These are phyloP conservation scores for Thalassiosira pacifica DNA, from an alignment of 352 stramenopile genomes.

Conservation along the genomic window DNA sequence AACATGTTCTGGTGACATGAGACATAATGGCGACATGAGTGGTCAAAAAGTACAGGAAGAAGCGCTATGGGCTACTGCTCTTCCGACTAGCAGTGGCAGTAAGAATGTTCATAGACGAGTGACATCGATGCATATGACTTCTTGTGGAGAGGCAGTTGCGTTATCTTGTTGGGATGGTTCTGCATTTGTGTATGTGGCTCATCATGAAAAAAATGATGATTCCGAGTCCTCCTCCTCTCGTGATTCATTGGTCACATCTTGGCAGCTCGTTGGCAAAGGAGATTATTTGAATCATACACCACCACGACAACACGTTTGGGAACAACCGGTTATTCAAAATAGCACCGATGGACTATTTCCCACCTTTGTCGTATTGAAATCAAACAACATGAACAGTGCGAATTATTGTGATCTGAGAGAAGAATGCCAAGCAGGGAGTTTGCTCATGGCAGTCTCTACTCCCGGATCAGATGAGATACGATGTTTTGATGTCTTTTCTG, in stretches of 20 bases:
- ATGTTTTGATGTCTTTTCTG: slow-evolving; percentile 7
- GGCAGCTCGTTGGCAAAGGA: not conserved
- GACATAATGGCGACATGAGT: too few species aligned
- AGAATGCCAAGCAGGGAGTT: not conserved
- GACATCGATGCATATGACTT: not conserved
- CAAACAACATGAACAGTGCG: not conserved
- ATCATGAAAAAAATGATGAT: too few species aligned
- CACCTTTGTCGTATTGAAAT: not conserved
- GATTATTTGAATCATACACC: not conserved
- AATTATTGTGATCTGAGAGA: not conserved
- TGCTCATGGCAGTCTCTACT: not conserved
- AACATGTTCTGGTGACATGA: too few species aligned
- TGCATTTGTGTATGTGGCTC: slow-evolving; percentile 1
- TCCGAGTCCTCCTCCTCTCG: too few species aligned
- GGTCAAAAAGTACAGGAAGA: not conserved
- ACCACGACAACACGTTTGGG: too few species aligned
- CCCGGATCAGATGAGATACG: not conserved
- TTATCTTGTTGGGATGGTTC: slow-evolving; percentile 1
- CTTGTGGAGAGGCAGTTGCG: not conserved
- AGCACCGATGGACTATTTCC: not conserved
- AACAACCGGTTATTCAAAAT: not conserved
- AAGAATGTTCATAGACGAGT: slow-evolving; percentile 1
- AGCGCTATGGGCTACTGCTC: not conserved
- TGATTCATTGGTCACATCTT: not conserved
- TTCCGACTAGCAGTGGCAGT: not conserved